Conservation (phyloP, 495 filamentous ascomycete species). For the Hypomontagnella monticulosa region DNA sequence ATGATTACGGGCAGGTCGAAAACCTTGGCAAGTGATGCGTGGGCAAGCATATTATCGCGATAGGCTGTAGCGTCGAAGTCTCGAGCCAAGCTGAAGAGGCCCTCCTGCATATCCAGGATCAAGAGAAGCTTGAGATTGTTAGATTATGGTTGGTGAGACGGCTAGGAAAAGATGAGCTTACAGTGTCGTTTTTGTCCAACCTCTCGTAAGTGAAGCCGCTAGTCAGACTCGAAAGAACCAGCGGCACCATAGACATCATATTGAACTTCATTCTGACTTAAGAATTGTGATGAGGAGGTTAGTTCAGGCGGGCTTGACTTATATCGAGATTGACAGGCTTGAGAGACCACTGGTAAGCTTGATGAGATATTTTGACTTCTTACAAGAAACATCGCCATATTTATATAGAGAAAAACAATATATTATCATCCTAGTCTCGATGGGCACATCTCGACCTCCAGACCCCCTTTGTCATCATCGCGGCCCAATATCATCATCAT, state of each 20-base stretch:
- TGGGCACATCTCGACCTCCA: background rate
- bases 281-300: background rate
- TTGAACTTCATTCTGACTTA: slow-evolving; percentile 24
- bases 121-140: slow-evolving; percentile 61
- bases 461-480: slow-evolving; percentile 7
- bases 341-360: background rate
- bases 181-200: slow-evolving; percentile 67
- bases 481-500: background rate
- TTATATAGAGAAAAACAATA: slow-evolving; percentile 1
- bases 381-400: background rate
- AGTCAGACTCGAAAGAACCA: background rate
- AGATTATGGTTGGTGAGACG: slow-evolving; percentile 12
- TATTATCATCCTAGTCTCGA: background rate
- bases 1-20: slow-evolving; percentile 77
- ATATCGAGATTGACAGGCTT: background rate
- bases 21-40: slow-evolving; percentile 70
- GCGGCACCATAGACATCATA: background rate
- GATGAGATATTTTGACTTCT: background rate
- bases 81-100: slow-evolving; percentile 70
- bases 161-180: slow-evolving; percentile 40
- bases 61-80: slow-evolving; percentile 71
- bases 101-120: slow-evolving; percentile 77
- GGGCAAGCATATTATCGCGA: slow-evolving; percentile 73
- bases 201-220: slow-evolving; percentile 48
- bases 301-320: background rate